Base-by-base conservation (phyloP, 164 flowering plant genomes). In the Tetracentron sinense region DNA sequence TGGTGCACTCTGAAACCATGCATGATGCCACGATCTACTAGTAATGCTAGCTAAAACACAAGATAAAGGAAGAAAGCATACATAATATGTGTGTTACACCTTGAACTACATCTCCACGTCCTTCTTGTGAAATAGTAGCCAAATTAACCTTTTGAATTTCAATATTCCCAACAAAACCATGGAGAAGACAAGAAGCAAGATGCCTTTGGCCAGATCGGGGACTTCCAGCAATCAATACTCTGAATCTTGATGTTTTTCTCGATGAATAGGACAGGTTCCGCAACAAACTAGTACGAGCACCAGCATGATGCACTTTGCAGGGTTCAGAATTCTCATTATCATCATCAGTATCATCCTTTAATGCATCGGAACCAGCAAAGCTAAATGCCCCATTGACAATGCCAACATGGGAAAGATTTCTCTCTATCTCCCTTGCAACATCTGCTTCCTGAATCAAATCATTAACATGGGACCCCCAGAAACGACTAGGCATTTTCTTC, bases 41-140 rank as follows among this genome's bases (percentile, higher is more conserved):
- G 10, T 8, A 46, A 28, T 16, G 42, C 54, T 44, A 46, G 38
- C 29, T 1, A 28, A 54, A 33, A 53, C 17, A 11, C 20, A 56
- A 46, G 19, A 42, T 7, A 14, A 48, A 2, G 26, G 57, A 57
- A 54, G 23, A n/a, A 58, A 38, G 72, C 92, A 51, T 88, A 94
- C 99, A 75, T 68, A 94, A 64, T 64, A 88, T 76, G 38, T 61
- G 82, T 21, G 87, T 82, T 51, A 94, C 28, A 61, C 97, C 99
- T 64, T 79, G 89, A 67, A 78, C 75, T 58, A 82, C 33, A 74
- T 94, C 96, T 56, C 95, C 99, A 72, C 63, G 87, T 11, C 99
- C 99, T 78, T 85, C 96, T 74, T 81, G 99, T 60, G 89, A 77
- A 65, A 88, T 76, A 54, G 96, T 89, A 51, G 99, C 99, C 82